Evolutionary conservation across 2,329 filamentous ascomycete species (phyloP), one percentile per base, ranked within the genome.

Genomic region (Aureobasidium subglaciale): DNA sequence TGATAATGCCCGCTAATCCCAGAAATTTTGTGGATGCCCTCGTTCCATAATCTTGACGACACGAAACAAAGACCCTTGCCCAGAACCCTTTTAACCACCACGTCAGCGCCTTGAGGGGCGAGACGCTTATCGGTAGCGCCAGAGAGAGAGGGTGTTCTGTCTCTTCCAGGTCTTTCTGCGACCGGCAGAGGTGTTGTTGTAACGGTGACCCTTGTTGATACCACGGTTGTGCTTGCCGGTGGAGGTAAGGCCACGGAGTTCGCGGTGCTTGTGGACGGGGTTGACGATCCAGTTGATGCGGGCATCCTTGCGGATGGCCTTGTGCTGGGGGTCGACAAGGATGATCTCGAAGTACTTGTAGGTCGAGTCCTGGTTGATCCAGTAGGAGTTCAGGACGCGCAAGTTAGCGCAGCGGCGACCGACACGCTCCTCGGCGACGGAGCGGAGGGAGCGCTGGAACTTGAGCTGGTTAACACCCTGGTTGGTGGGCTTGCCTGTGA

Each of bases 291-390:
- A 99, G 89, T 96, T 99, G 88, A 99, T 97, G 79, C 93, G 91
- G 72, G 93, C 82, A 78, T 99, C 93, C 74, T 88, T 89, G 78
- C 93, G 93, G 84, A 99, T 99, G 73, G 93, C 93, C 86, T 97
- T 97, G 89, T 99, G 93, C 83, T 95, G 88, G 75, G 93, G 93
- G 82, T 99, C 93, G 75, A 99, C 92, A 73, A 96, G 89, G 82
- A 99, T 97, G 78, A 97, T 86, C 82, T 99, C 93, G 83, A 85
- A 99, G 88, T 99, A 99, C 85, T 99, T 99, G 89, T 97, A 99
- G 79, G 93, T 99, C 61, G 91, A 96, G 83, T 99, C 93, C 85
- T 97, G 90, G 88, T 99, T 99, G 84, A 99, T 90, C 95, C 95
- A 99, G 91, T 99, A 99, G 63, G 92, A 97, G 88, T 99, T 99